Evolutionary conservation across 768 basidiomycete species (phyloP).

Genomic region (Leccinum longicurvipes): DNA sequence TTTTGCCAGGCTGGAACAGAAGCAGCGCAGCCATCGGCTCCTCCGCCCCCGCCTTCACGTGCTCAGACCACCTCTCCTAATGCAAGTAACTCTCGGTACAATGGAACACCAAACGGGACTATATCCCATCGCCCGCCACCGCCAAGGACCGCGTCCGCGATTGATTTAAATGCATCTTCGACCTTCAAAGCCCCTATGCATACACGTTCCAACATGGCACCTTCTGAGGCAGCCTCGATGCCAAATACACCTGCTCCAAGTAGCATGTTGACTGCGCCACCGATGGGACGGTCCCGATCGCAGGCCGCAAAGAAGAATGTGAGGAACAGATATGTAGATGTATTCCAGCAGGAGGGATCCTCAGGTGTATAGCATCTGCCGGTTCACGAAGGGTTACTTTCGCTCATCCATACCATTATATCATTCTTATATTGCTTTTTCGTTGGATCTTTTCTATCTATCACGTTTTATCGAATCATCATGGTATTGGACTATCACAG

Average conservation of each 20-base stretch:
- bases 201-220: slow-evolving; percentile 63
- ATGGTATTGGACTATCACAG: neutral
- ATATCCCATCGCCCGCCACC: slow-evolving; percentile 18
- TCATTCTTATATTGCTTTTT: slow-evolving; percentile 13
- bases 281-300: slow-evolving; percentile 51
- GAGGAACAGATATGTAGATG: slow-evolving; percentile 85
- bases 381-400: neutral
- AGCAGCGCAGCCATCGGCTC: slow-evolving; percentile 47
- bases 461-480: slow-evolving; percentile 11
- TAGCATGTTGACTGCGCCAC: slow-evolving; percentile 28
- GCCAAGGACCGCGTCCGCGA: slow-evolving; percentile 58
- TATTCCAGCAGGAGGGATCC: slow-evolving; percentile 61
- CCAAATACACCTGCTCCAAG: slow-evolving; percentile 30
- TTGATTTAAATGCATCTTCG: slow-evolving; percentile 54
- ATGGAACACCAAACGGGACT: slow-evolving; percentile 26
- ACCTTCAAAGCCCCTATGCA: slow-evolving; percentile 52
- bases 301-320: slow-evolving; percentile 69
- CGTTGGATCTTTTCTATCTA: slow-evolving; percentile 25
- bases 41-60: slow-evolving; percentile 77
- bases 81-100: slow-evolving; percentile 36
- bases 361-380: slow-evolving; percentile 9
- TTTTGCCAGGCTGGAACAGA: slow-evolving; percentile 51
- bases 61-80: slow-evolving; percentile 85
- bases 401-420: slow-evolving; percentile 16
- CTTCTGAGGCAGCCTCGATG: slow-evolving; percentile 38